Evolutionary conservation across 306 rosid species (phyloP), one percentile per base, ranked within the genome.

Genomic region (Trifolium fragiferum): DNA sequence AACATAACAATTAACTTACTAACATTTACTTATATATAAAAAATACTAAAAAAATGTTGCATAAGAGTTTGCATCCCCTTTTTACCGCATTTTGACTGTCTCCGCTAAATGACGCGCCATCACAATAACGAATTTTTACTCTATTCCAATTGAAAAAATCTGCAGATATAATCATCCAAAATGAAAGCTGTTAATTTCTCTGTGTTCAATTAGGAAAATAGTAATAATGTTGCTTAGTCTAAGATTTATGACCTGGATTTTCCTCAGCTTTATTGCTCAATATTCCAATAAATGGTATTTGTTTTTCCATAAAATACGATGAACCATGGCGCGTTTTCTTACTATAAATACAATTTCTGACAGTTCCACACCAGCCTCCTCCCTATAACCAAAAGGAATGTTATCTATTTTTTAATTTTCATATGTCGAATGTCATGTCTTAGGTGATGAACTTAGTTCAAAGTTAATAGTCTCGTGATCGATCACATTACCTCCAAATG

Each of bases 71-170:
- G 43, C 59, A 70, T 65, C 53, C 57, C 55, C 54, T 74, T 38
- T 81, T 61, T 70, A 88, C 96, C 89, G 69, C 78, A 80, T 82
- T 81, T 67, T 84, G 83, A 68, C 91, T 77, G 78, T 93, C 90
- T 57, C 98, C 98, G 18, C 80, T 80, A 77, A 93, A 93, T 12
- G 98, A 93, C n/a, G 96, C 96, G 27, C 98, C 98, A 18, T 93
- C 98, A 77, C 96, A 93, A 65, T 93, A 93, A 23, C 96, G 98
- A 44, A 92, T 53, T 90, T 90, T 93, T 67, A 90, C 87, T 72
- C 93, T 82, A 75, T 93, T 89, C 98, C 94, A 90, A 74, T 90
- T 89, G 81, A 77, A 92, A 82, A 92, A 93, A 82, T 90, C 98
- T 88, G 87, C 73, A 77, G 70, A 71, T 40, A 78, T 15, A 61